Evolutionary conservation across 768 basidiomycete species (phyloP), one percentile per base, ranked within the genome.

Genomic region (Podaxis sp.): DNA sequence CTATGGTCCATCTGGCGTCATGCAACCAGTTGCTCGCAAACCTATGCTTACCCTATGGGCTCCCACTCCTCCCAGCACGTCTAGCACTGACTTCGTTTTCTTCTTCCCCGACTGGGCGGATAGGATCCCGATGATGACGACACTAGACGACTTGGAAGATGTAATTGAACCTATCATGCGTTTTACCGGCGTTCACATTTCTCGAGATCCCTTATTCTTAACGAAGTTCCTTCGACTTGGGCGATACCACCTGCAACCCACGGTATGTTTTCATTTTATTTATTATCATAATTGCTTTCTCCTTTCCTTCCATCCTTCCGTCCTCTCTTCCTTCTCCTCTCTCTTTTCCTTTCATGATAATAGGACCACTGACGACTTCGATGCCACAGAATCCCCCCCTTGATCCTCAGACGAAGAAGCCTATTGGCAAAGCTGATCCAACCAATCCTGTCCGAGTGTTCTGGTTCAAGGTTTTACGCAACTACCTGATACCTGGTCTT

Each of bases 51-150:
- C 93, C 0, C 74, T 90, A 3, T 83, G 83, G 73, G 89, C 91
- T 1, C 96, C 96, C 2, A 83, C 85, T 12, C 95, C 96, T 25
- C 90, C 92, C 0, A 82, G 85, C 67, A 95, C 93, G 22, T 83
- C 77, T 58, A 81, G 79, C 2, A 82, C 81, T n/a, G 86, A 89
- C 55, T 96, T 93, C 68, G 84, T 93, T 4, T 97, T 93, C 80
- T 98, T 97, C 81, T 96, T 89, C 72, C 90, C 93, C 12, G 80
- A 87, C 60, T 98, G 95, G 95, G 72, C 76, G 13, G 83, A 89
- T 50, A 80, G 82, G 54, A 77, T 96, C 33, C 92, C 91, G 4
- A 67, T 86, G 33, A 89, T 89, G 70, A 74, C 77, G 6, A 77
- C 78, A 0, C 70, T 86, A 55, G 87, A 88, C 47, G 94, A 96